A percentile compares a stretch with the other conserved stretches of the same genome.
phyloP scores from a whole-genome alignment of 257 asterid species.

The Primulina tabacum region DNA sequence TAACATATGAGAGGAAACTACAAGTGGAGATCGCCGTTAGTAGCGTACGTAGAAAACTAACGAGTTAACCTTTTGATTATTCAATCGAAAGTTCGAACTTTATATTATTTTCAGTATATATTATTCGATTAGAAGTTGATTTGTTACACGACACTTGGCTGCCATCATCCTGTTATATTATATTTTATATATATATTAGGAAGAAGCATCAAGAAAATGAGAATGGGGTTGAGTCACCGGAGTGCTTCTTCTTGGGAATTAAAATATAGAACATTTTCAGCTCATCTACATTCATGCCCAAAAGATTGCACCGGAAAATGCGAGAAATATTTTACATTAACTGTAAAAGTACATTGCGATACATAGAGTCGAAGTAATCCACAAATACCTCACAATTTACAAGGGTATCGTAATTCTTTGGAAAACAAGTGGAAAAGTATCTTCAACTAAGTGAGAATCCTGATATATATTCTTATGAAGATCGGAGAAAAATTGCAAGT shows the following conservation, averaged over 20 bases:
- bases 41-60: too few species aligned
- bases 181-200: background rate
- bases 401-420: background rate
- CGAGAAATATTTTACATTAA: background rate
- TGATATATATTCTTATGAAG: background rate
- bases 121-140: too few species aligned
- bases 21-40: too few species aligned
- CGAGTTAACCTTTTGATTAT: too few species aligned
- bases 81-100: too few species aligned
- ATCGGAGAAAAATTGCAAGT: background rate
- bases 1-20: too few species aligned
- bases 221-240: background rate
- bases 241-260: background rate
- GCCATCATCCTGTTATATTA: too few species aligned
- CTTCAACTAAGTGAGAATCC: background rate
- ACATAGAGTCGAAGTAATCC: background rate
- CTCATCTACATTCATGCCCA: background rate
- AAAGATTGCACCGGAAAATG: background rate
- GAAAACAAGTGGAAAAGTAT: background rate
- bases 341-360: background rate
- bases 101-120: too few species aligned
- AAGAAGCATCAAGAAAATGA: background rate
- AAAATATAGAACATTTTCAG: background rate
- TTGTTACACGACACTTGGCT: too few species aligned
- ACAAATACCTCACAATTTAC: background rate